phyloP scores from a whole-genome alignment of 371 early-diverging fungal genomes.

The Amoeboaphelidium protococcarum region DNA sequence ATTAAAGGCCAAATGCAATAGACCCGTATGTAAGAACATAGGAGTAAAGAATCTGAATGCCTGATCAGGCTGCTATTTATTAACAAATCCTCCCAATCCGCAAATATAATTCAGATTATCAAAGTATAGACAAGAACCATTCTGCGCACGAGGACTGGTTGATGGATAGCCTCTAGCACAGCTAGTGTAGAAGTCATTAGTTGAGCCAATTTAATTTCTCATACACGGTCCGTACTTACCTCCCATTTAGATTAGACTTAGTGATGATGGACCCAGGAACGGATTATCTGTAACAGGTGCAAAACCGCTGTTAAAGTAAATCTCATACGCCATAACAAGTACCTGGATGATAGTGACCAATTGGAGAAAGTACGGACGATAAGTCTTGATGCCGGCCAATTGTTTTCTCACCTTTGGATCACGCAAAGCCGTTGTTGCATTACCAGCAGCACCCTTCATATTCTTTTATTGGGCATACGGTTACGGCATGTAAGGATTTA shows the following conservation, averaged over 20 bases:
- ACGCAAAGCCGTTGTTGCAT: not conserved
- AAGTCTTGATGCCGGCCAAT: not conserved
- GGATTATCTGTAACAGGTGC: not conserved
- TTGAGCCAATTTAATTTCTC: not conserved
- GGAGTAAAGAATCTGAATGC: not conserved
- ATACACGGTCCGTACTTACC: constrained; percentile 1
- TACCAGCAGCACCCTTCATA: too few species aligned
- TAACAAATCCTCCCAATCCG: not conserved
- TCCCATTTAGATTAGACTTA: not conserved
- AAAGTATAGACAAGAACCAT: not conserved
- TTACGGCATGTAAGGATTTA: too few species aligned
- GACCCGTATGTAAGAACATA: not conserved
- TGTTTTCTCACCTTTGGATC: constrained; percentile 1
- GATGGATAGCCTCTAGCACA: not conserved
- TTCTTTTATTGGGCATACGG: too few species aligned
- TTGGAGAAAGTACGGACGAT: not conserved
- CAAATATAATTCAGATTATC: not conserved
- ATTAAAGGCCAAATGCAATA: constrained; percentile 1
- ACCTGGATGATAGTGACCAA: not conserved
- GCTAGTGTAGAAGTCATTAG: not conserved
- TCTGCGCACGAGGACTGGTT: not conserved
- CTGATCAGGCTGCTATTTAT: not conserved
- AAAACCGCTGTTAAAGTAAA: not conserved
- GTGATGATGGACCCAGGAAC: not conserved
- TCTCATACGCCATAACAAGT: not conserved